phyloP scores from a whole-genome alignment of 192 early-diverging fungal species.

The Podila verticillata region DNA sequence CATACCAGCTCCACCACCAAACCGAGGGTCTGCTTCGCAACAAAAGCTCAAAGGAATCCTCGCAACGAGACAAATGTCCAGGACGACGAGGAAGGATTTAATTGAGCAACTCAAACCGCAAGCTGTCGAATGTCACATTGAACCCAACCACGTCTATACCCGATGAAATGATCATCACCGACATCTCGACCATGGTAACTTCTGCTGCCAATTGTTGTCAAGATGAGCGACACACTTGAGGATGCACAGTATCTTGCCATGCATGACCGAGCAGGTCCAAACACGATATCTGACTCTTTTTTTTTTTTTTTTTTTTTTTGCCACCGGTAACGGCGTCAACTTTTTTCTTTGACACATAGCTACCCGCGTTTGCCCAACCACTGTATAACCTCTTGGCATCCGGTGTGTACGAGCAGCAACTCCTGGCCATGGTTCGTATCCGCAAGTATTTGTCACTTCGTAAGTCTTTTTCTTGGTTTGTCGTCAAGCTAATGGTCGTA shows the following conservation, averaged over 20 bases:
- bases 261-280: too few relatives aligned
- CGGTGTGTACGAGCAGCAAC: slow-evolving; percentile 42
- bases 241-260: not conserved
- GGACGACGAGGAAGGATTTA: slow-evolving; percentile 47
- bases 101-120: slow-evolving; percentile 50
- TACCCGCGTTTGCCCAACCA: slow-evolving; percentile 47
- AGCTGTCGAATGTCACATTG: slow-evolving; percentile 47
- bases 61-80: slow-evolving; percentile 31
- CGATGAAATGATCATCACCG: slow-evolving; percentile 47
- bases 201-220: not conserved
- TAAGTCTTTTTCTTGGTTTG: slow-evolving; percentile 6
- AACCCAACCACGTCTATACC: slow-evolving; percentile 40
- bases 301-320: slow-evolving; percentile 3
- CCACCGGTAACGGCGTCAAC: not conserved
- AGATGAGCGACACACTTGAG: not conserved
- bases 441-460: slow-evolving; percentile 50
- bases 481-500: not conserved
- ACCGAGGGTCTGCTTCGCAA: slow-evolving; percentile 26
- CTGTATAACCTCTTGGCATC: slow-evolving; percentile 46
- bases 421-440: slow-evolving; percentile 48
- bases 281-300: too few relatives aligned
- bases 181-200: slow-evolving; percentile 49
- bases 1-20: slow-evolving; percentile 17
- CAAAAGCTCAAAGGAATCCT: slow-evolving; percentile 40
- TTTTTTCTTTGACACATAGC: slow-evolving; percentile 16